These are phyloP conservation scores for Penicillium sp. DNA, from an alignment of 2,329 filamentous ascomycete species.

Conservation along the genomic window DNA sequence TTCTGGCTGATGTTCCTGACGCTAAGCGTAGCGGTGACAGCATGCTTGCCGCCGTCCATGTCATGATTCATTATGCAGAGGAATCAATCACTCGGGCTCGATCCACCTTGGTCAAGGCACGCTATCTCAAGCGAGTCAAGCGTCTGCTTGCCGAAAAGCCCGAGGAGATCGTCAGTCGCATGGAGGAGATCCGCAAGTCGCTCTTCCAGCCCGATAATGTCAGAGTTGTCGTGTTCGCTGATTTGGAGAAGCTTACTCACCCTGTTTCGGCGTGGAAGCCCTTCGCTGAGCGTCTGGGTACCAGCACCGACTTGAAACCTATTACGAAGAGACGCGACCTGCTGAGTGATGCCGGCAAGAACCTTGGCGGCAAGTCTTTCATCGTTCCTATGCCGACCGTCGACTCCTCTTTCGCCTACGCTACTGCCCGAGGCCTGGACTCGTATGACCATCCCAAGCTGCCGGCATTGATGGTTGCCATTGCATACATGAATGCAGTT, in stretches of 20 bases:
- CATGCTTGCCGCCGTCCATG: conserved; percentile 59
- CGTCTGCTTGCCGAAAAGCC: conserved; percentile 74
- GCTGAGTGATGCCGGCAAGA: conserved; percentile 69
- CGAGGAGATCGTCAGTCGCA: conserved; percentile 66
- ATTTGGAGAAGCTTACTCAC: conserved; percentile 66
- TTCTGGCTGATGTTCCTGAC: conserved; percentile 87
- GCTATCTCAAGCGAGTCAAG: conserved; percentile 81
- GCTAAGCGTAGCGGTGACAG: conserved; percentile 73
- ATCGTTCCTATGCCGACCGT: conserved; percentile 87
- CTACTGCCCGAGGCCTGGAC: conserved; percentile 66
- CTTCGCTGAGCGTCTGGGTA: conserved; percentile 52
- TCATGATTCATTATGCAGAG: conserved; percentile 73
- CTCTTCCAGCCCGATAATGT: conserved; percentile 83
- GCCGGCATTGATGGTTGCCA: conserved; percentile 79
- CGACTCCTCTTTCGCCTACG: conserved; percentile 82
- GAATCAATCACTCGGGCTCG: conserved; percentile 72
- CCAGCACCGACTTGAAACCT: conserved; percentile 56
- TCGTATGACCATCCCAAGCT: conserved; percentile 72
- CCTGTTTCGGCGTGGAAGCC: conserved; percentile 75
- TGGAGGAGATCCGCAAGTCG: conserved; percentile 67
- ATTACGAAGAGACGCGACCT: conserved; percentile 65
- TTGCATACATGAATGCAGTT: conserved; percentile 84
- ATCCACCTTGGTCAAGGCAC: conserved; percentile 75
- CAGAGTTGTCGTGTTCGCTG: conserved; percentile 75
- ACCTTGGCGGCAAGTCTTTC: conserved; percentile 68